phyloP scores from a whole-genome alignment of 495 filamentous ascomycete species.

The Glutinoglossum americanum region DNA sequence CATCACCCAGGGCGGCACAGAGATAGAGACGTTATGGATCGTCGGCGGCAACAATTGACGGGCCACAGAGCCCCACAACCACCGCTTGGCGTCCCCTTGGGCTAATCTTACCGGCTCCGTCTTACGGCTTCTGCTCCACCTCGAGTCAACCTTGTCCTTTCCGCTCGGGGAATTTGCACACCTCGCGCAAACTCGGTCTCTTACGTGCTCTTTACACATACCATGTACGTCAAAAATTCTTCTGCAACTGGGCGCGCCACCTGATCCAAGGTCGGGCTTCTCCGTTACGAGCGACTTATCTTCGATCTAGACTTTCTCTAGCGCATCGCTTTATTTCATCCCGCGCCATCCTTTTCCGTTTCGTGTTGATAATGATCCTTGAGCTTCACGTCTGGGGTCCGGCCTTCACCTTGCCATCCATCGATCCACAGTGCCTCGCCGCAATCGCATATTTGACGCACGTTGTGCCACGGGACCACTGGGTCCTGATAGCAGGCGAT shows the following conservation, averaged over 20 bases:
- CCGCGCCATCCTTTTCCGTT: not conserved
- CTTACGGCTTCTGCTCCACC: too few relatives aligned
- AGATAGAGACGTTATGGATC: too few relatives aligned
- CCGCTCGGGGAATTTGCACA: too few relatives aligned
- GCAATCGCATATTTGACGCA: constrained; percentile 48
- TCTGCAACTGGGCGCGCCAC: too few relatives aligned
- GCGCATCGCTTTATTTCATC: not conserved
- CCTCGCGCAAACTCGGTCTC: too few relatives aligned
- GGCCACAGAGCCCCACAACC: not conserved
- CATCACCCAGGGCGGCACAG: not conserved
- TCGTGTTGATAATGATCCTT: constrained; percentile 14
- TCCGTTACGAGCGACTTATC: too few relatives aligned
- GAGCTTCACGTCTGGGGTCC: constrained; percentile 86
- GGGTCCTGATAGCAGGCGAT: constrained; percentile 56
- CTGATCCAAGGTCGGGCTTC: too few relatives aligned
- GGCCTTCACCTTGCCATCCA: constrained; percentile 66
- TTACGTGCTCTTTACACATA: too few relatives aligned
- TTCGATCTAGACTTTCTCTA: too few relatives aligned
- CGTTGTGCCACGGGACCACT: constrained; percentile 33
- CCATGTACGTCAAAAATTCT: too few relatives aligned
- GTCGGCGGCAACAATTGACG: not conserved
- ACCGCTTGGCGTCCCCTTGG: not conserved
- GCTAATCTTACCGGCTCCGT: not conserved
- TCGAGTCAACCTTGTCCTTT: too few relatives aligned
- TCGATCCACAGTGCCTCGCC: constrained; percentile 74